phyloP scores from a whole-genome alignment of 192 early-diverging fungal species.

The Fimicolochytrium jonesii region DNA sequence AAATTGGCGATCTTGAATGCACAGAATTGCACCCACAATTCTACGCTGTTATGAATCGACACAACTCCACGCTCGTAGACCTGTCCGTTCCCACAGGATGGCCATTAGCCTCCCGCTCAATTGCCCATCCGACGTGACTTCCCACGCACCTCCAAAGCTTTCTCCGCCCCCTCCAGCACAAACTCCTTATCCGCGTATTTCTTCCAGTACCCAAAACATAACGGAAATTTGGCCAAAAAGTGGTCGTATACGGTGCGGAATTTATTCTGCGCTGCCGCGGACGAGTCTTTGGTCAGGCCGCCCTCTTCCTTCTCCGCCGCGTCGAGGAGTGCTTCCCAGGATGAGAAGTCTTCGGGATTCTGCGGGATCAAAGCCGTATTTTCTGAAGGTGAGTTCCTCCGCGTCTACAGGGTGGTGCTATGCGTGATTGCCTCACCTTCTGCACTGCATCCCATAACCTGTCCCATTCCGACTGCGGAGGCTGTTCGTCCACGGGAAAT shows the following conservation, averaged over 20 bases:
- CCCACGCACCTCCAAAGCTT: constrained; percentile 53
- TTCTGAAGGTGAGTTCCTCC: too few relatives aligned
- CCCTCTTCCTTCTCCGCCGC: constrained; percentile 55
- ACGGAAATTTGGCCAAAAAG: constrained; percentile 65
- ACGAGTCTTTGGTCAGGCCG: constrained; percentile 45
- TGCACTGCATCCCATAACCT: constrained; percentile 52
- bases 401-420: too few relatives aligned
- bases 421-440: constrained; percentile 28
- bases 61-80: constrained; percentile 67
- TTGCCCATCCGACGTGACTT: neutral
- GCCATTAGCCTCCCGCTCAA: neutral
- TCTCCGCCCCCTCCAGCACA: constrained; percentile 47
- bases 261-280: constrained; percentile 41
- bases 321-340: constrained; percentile 65
- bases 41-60: constrained; percentile 64
- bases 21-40: constrained; percentile 71
- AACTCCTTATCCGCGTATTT: constrained; percentile 67
- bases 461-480: constrained; percentile 47
- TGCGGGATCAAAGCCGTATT: constrained; percentile 2
- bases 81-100: constrained; percentile 41
- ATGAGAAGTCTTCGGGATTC: constrained; percentile 63
- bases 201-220: constrained; percentile 79
- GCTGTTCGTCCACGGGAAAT: too few relatives aligned
- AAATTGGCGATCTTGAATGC: constrained; percentile 56
- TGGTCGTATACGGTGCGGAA: constrained; percentile 58